A percentile compares a stretch with the other conserved stretches of the same genome.
These are phyloP conservation scores for Marasmius fiardii DNA, from an alignment of 1,284 basidiomycete genomes.

Conservation along the genomic window DNA sequence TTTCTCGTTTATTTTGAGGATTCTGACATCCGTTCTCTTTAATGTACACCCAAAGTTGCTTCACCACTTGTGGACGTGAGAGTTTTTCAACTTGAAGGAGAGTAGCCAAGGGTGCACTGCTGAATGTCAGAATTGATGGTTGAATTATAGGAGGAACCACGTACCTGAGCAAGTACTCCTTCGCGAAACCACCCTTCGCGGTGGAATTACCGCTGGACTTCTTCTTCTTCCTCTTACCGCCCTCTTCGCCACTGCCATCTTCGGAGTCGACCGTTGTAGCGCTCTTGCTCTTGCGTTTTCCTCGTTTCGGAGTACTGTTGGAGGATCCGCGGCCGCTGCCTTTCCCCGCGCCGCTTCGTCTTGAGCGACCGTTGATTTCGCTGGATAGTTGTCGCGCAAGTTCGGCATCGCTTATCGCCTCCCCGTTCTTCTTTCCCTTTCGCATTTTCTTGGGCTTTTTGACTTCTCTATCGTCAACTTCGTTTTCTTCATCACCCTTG, in stretches of 20 bases:
- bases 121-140: conserved; percentile 6
- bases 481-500: conserved; percentile 18
- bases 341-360: conserved; percentile 38
- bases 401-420: conserved; percentile 55
- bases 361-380: conserved; percentile 66
- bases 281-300: conserved; percentile 44
- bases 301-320: conserved; percentile 41
- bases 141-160: conserved; percentile 14
- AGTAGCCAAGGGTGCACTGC: conserved; percentile 60
- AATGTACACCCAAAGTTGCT: conserved; percentile 84
- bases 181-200: conserved; percentile 70
- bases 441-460: conserved; percentile 33
- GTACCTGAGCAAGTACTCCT: conserved; percentile 76
- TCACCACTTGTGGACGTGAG: conserved; percentile 86
- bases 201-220: conserved; percentile 31
- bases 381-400: conserved; percentile 66
- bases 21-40: conserved; percentile 78
- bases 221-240: conserved; percentile 33
- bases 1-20: conserved; percentile 75
- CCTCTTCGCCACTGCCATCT: conserved; percentile 41
- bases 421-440: conserved; percentile 34
- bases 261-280: conserved; percentile 55
- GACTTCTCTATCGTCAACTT: conserved; percentile 21
- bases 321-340: conserved; percentile 24
- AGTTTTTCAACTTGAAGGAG: conserved; percentile 58